Base-by-base conservation (phyloP, 2,329 filamentous ascomycete genomes). In the Trichoderma afroharzianum region DNA sequence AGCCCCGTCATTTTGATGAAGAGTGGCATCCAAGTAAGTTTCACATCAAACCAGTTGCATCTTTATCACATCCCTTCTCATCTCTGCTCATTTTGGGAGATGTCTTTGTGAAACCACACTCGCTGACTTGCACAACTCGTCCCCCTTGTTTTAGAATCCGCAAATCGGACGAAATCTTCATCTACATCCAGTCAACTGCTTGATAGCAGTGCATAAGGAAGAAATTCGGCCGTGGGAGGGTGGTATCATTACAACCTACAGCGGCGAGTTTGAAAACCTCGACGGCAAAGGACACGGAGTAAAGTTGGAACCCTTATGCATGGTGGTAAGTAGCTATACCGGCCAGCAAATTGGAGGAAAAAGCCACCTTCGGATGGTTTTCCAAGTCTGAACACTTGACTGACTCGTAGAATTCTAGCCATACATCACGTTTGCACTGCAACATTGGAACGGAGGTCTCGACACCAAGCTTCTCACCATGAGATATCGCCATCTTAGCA, bases 161-260 rank as follows among this genome's bases (percentile, higher is more conserved):
- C 91, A 97, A 71, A 91, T 98, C 73, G 95, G 95, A 30, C 88
- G 86, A 8, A 93, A 98, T 76, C 87, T 98, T 4, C 86, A 96
- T 76, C 81, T 97, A 1, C 95, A 98, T 77, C 95, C 94, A 1
- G 91, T 90, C 77, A 87, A 85, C 76, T 78, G 85, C 9, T 76
- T 90, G 6, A 79, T 80, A 4, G 92, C 87, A 2, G 84, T 90
- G n/a, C 94, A 91, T 80, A 85, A 91, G 36, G 86, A 94, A 72
- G 90, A 92, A 43, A 86, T 91, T 24, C 87, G 85, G n/a, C 90
- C 90, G 1, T 93, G 91, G 91, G 90, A 91, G 80, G 85, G 94
- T 18, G 87, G 90, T 2, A 95, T 95, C 75, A 88, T 98, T 72
- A 98, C 95, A 0, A 88, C 89, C 4, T 90, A 95, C 21, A 91